Base-by-base conservation (phyloP, 176 grass and related monocot genomes). In the Triticum timopheevii region DNA sequence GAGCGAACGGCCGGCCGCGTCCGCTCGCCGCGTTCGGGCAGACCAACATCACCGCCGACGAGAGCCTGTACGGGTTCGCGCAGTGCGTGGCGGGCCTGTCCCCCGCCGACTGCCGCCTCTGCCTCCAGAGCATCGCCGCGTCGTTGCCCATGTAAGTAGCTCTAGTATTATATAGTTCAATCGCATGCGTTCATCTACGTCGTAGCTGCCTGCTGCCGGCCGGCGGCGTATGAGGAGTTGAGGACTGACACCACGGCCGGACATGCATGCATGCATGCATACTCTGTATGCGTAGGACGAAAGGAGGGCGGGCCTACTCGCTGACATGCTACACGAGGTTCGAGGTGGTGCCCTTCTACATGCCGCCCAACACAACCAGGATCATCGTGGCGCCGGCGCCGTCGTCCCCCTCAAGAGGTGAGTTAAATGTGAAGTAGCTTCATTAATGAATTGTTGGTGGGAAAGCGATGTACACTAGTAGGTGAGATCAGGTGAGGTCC, bases 301-400 rank as follows among this genome's bases (percentile, higher is more conserved):
- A 47, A 86, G 84, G 84, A 68, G 84, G 75, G 23, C 84, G 84
- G 15, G 84, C 75, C 15, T 86, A 79, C 74, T 59, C 84, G 64
- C 84, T 86, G 75, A 86, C 84, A 27, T 86, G 84, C 84, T 86
- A 86, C 84, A 67, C 75, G 62, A 47, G 84, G 74, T 86, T 86
- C 63, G 84, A 86, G 84, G 75, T 86, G 45, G 75, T 79, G 74
- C 84, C 84, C 6, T 79, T 86, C 75, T 86, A 86, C 75, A 79
- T 58, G 45, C 45, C 75, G 5, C 75, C 84, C 15, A 69, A 42
- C 64, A 58, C 75, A 2, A 17, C 5, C 47, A 69, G 2, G 31
- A 35, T 86, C 24, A 33, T 69, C 30, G 73, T 86, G 63, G 31
- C 73, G 61, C 5, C 73, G 72, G 1, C 59, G 17, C 5, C 42